Evolutionary conservation across 208 protist species (phyloP), one percentile per base, ranked within the genome.

Genomic region (Crithidia expoeki): DNA sequence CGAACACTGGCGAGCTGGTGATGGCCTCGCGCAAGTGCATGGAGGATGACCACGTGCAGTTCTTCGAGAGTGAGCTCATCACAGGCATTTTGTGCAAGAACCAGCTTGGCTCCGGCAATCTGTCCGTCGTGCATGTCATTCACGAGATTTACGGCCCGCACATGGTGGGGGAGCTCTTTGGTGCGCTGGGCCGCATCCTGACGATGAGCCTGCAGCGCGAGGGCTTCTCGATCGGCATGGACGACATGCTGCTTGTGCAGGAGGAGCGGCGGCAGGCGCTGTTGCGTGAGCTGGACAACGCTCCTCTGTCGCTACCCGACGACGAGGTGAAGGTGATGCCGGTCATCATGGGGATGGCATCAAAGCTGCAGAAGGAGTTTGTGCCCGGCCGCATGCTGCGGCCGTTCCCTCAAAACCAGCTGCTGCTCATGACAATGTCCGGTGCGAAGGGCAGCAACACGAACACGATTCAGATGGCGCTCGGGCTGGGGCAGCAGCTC

Each of bases 361-460:
- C 89, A 30, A 72, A 88, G 68, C 71, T 98, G 28, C 92, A 96
- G 76, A 90, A 93, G 64, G 87, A 94, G 76, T 93, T 98, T 69
- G 88, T 97, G 52, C 93, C 93, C 1, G 86, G 81, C 16, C 86
- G 90, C 40, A 93, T 97, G 88, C 56, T 89, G 23, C 91, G 94
- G 34, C 82, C 85, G 6, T 99, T 99, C 77, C 99, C 99, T 14
- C 40, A 79, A 0, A 99, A 99, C 84, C 95, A 98, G 78, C 92
- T 99, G 55, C 85, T 98, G 4, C 74, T 99, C 47, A 99, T 99
- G 98, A 99, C 98, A 34, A 79, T 91, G 42, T 98, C 98, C 19
- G 98, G 98, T 76, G 98, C 99, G n/a, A 99, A 99, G 80, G 99
- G 99, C 64, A 98, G 90, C 59, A 94, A 94, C 66, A 98, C 99